Evolutionary conservation across 352 stramenopile genomes (phyloP).

Genomic region (Globisporangium orthogonon): DNA sequence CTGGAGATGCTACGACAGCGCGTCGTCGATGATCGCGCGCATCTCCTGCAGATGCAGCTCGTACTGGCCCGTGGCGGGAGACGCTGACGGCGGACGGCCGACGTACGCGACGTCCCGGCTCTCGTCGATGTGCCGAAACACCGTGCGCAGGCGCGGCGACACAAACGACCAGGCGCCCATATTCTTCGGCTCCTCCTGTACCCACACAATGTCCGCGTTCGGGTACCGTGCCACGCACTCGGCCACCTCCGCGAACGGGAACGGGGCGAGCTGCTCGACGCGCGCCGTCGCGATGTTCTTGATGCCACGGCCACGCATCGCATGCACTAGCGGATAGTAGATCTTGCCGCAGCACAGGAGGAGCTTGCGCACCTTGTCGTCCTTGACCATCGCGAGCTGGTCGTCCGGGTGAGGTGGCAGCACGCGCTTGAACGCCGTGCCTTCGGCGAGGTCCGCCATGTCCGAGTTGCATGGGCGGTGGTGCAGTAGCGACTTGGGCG

Average conservation of each 20-base stretch:
- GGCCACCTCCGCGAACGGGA: constrained; percentile 96
- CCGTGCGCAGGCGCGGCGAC: constrained; percentile 90
- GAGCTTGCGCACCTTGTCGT: constrained; percentile 70
- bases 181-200: constrained; percentile 98
- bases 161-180: constrained; percentile 96
- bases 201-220: constrained; percentile 96
- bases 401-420: constrained; percentile 72
- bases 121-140: constrained; percentile 83
- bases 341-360: constrained; percentile 83
- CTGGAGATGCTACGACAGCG: constrained; percentile 28
- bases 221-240: constrained; percentile 86
- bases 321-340: constrained; percentile 72
- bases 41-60: constrained; percentile 81
- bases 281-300: constrained; percentile 61
- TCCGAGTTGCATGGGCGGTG: constrained; percentile 79
- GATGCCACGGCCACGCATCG: constrained; percentile 47
- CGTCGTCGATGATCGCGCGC: constrained; percentile 88
- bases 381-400: constrained; percentile 48
- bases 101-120: constrained; percentile 84
- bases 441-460: constrained; percentile 49
- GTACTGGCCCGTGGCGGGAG: constrained; percentile 93
- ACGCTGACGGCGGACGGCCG: constrained; percentile 91
- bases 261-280: constrained; percentile 91
- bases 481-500: constrained; percentile 79
- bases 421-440: constrained; percentile 59